Evolutionary conservation across 805 yeast species (phyloP), one percentile per base, ranked within the genome.

Genomic region (Yueomyces sp.): DNA sequence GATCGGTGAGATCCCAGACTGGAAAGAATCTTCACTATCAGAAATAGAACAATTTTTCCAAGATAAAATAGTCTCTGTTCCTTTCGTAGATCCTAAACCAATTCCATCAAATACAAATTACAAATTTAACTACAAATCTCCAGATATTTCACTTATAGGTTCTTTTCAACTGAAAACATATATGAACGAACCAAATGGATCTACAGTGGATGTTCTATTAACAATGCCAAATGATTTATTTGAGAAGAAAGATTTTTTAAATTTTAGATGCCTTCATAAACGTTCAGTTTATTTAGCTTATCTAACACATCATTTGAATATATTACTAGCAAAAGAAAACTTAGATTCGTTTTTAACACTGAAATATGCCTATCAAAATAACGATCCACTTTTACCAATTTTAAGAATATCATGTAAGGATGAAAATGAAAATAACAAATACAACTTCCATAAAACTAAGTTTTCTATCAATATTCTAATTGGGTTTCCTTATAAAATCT

Each of bases 41-140:
- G 81, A 85, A 45, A 84, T 81, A 0, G 81, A 77, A 49, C 46
- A 64, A 5, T 66, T 67, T 46, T 74, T 82, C 54, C 59, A 68
- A 44, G 62, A 69, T 29, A 71, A 75, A 50, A 70, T 69, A 39
- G 72, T 82, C 7, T 64, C 75, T 0, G 76, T 86, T 19, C 96
- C 97, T 33, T 90, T 82, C 63, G 85, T 92, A 9, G 95, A 88
- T 57, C 96, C 96, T 19, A 82, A 80, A 57, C 96, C 96, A 33
- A 62, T 73, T 5, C 45, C 60, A 3, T 48, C 60, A 26, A 75
- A 74, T 45, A 70, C 81, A 40, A 81, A 84, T 53, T 85, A 84
- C 63, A 76, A 75, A 49, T 80, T 90, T 51, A 71, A 76, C 27
- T 88, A 76, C 59, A 61, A 64, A 40, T 68, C 77, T 12, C 98